Base-by-base conservation (phyloP, 1,284 basidiomycete species). In the Gymnopus androsaceus region DNA sequence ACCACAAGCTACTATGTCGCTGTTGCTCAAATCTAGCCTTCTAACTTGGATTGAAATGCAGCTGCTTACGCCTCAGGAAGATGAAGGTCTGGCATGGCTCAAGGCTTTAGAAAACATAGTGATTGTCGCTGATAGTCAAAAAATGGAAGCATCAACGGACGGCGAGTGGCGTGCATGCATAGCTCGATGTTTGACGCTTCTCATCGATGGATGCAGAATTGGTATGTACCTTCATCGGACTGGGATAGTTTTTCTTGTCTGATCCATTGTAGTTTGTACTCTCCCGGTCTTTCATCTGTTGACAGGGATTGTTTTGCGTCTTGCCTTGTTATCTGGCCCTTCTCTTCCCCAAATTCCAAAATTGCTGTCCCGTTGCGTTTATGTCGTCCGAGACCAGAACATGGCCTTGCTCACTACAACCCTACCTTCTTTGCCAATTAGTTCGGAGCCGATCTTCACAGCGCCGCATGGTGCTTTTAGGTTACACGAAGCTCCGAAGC, bases 21-120 rank as follows among this genome's bases (percentile, higher is more conserved):
- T 95, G 30, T 71, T 92, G 9, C 74, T 90, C 47, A 85, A 85
- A 61, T 84, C 84, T 0, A 80, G 82, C 1, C 72, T 94, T 4
- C 70, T 94, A 1, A 71, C 84, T 0, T 96, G 94, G 94, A 81
- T 95, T 17, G 83, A 88, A 65, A 84, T 88, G 69, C 89, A 92
- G 64, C 67, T 91, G 25, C 60, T 74, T 38, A 60, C 65, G 4
- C 62, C 73, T 11, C 71, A 65, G 11, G 61, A 60, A n/a, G 69
- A 71, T 1, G 85, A 88, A 59, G 69, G 70, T 3, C 63, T 84
- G 12, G 79, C 80, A 1, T 92, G 89, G 88, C 69, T 83, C 27
- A 83, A 79, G 55, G 81, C 92, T 25, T 61, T 92, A 4, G 86
- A 90, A 61, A 92, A 92, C 61, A 73, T 92, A 48, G 60, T 88